Evolutionary conservation across 768 basidiomycete species (phyloP), one percentile per base, ranked within the genome.

Genomic region (Boletus speciosus): DNA sequence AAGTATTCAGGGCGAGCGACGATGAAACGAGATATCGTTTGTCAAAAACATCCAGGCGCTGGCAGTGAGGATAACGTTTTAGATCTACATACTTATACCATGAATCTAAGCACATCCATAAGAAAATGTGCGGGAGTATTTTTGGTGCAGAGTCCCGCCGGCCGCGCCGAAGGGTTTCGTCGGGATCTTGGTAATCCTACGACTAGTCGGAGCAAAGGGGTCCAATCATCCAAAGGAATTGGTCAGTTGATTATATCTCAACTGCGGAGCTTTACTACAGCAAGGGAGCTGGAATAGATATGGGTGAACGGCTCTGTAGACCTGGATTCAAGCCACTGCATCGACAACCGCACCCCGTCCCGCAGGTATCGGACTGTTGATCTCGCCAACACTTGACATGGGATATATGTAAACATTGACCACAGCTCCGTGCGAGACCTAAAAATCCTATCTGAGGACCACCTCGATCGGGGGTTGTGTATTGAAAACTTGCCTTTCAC

Each of bases 341-440:
- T 38, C 72, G 71, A 64, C 87, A 89, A 4, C 86, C 84, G 59
- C 87, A 89, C 2, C 87, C 87, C 5, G 85, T 78, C 5, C 83
- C 79, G 52, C 87, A 89, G 4, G 80, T 72, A 52, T 78, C 74
- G 19, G 80, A 73, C 6, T 63, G 71, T 39, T 60, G 55, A 38
- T 57, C 57, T 48, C 73, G 74, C 83, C 84, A 84, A 61, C 87
- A 89, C 27, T 79, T 78, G 58, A 87, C 67, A 60, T 89, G 88
- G 0, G 81, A 81, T 8, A 85, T 75, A 61, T 89, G 87, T 50
- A 75, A 75, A 61, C 87, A 89, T 27, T 73, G 74, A 39, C 81
- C 62, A 61, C 87, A 89, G 41, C 76, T 82, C 47, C 77, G 73
- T 6, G 84, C 83, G 12, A 88, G 75, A 25, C 86, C 87, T 88